Evolutionary conservation across 1,284 basidiomycete species (phyloP).

Genomic region (Bondarzewia mesenterica): DNA sequence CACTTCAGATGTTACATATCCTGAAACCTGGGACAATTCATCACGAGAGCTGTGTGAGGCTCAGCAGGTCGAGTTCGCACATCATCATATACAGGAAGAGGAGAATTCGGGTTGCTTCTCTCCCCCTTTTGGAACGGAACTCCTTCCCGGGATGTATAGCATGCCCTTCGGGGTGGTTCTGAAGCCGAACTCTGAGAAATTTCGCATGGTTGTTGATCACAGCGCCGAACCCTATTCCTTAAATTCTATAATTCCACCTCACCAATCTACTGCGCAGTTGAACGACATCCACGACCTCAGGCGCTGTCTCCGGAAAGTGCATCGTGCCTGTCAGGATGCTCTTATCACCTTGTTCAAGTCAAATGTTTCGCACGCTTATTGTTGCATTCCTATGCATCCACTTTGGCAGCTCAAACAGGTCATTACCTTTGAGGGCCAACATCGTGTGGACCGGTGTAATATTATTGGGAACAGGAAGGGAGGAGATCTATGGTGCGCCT

Average conservation of each 20-base stretch:
- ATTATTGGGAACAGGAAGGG: background rate
- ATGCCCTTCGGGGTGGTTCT: background rate
- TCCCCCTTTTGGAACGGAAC: background rate
- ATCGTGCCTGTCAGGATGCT: background rate
- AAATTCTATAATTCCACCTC: background rate
- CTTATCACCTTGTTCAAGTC: background rate
- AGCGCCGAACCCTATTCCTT: background rate
- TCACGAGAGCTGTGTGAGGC: background rate
- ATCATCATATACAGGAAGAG: background rate
- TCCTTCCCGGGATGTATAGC: background rate
- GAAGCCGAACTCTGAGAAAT: background rate
- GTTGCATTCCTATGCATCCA: background rate
- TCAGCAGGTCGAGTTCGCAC: background rate
- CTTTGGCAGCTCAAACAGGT: background rate
- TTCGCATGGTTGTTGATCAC: background rate
- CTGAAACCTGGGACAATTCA: background rate
- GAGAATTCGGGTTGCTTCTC: background rate
- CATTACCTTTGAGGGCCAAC: background rate
- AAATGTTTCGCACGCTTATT: background rate
- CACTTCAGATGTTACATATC: constrained; percentile 15
- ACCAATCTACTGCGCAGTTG: background rate
- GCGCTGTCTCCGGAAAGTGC: background rate
- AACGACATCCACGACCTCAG: background rate
- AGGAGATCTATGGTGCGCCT: background rate
- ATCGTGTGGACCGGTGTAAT: background rate